Conservation (phyloP, 2,329 filamentous ascomycete species). For the Sporothrix humicola region DNA sequence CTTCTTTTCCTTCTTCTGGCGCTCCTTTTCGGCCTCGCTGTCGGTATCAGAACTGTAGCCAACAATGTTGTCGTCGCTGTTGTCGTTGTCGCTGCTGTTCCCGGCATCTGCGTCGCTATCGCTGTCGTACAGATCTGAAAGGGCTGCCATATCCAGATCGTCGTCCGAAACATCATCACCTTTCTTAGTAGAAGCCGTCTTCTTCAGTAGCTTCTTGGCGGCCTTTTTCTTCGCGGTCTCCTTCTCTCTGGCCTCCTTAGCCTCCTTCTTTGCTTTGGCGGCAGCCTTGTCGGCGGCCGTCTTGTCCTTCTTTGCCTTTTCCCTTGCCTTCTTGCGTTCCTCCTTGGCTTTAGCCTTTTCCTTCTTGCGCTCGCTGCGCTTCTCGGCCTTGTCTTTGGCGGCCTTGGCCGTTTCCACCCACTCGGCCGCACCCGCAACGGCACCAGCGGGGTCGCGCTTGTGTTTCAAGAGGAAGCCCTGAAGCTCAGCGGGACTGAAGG, state of each 20-base stretch:
- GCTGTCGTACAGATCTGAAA: background rate
- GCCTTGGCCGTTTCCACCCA: conserved; percentile 59
- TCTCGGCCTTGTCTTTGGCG: conserved; percentile 53
- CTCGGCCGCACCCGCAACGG: conserved; percentile 53
- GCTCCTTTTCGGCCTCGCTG: conserved; percentile 28
- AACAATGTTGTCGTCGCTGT: background rate
- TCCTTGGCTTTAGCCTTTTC: conserved; percentile 48
- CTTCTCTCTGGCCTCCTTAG: conserved; percentile 36
- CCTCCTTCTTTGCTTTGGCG: conserved; percentile 34
- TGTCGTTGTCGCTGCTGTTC: background rate
- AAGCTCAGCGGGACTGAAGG: conserved; percentile 66
- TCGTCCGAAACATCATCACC: background rate
- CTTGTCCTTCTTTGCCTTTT: conserved; percentile 39
- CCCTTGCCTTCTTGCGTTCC: conserved; percentile 39
- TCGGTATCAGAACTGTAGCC: conserved; percentile 22
- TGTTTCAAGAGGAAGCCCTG: conserved; percentile 64
- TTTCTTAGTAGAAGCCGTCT: conserved; percentile 32
- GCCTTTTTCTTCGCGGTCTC: conserved; percentile 39
- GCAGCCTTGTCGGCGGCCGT: conserved; percentile 36
- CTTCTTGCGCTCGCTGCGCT: conserved; percentile 47
- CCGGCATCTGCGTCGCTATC: background rate
- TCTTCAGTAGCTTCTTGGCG: conserved; percentile 36
- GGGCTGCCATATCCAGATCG: background rate
- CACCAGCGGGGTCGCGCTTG: conserved; percentile 58
- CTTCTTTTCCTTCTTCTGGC: conserved; percentile 17